Base-by-base conservation (phyloP, 2,329 filamentous ascomycete species). In the Sporothrix luriei region DNA sequence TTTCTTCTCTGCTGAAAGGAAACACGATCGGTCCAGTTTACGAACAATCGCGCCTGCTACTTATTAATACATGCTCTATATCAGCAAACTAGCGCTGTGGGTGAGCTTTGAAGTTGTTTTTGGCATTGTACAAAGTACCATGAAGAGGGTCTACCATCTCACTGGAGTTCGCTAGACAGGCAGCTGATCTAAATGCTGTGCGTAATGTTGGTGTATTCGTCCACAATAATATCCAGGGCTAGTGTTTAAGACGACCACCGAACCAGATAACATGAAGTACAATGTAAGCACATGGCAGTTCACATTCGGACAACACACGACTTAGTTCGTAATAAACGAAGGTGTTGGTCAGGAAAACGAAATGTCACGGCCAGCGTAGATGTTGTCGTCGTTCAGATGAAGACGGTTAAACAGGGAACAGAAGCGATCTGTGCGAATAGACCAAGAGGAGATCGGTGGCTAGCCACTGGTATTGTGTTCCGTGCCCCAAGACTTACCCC, bases 161-260 rank as follows among this genome's bases (percentile, higher is more conserved):
- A 43, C 55, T 6, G n/a, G 19, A 24, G 55, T 24, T 24, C 38
- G 55, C 38, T 16, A 24, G 55, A 33, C 55, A 14, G 33, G 38
- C 33, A 11, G 33, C 21, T 43, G 38, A 61, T 33, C 55, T 43
- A 59, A 59, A n/a, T 40, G 9, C 55, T 21, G 29, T 19, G 7
- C n/a, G 55, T 59, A 33, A 19, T 59, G 40, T 29, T 10, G 38
- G 33, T n/a, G 33, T 61, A n/a, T 61, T 33, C 43, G n/a, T 61
- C 19, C n/a, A 61, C 55, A 21, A 61, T 33, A 33, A 40, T 61
- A 24, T 4, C n/a, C 3, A 5, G 7, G 3, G 43, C 33, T 7
- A 43, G 33, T 4, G 14, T 43, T 24, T n/a, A 61, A 61, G 55
- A 24, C n/a, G 33, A 43, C 55, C 33, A 43, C 24, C n/a, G 55